Base-by-base conservation (phyloP, 495 filamentous ascomycete genomes). In the Trypethelium eluteriae region DNA sequence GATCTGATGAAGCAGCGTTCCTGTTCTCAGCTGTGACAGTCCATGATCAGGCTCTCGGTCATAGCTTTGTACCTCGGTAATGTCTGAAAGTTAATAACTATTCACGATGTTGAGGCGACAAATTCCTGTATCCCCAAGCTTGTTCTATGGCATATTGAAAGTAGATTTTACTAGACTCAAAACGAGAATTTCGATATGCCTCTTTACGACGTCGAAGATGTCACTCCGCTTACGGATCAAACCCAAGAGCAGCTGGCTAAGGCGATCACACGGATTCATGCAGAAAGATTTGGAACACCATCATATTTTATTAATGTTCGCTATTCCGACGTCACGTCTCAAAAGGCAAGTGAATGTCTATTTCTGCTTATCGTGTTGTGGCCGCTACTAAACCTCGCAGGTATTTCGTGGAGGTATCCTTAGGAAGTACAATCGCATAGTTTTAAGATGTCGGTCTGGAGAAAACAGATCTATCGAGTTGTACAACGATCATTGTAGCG, bases 161-260 rank as follows among this genome's bases (percentile, higher is more conserved):
- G 25, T 25, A 25, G 25, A n/a, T 9, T 18, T 32, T 36, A 36
- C 10, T 32, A 59, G 14, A 59, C 32, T 6, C 5, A 11, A 59
- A 3, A 14, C 53, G 11, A 18, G 5, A 35, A 6, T 35, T 18
- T 4, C 3, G 14, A 34, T 14, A 59, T 79, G 76, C 76, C 76
- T 39, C 67, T 76, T 6, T 79, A 78, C 66, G 74, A 78, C 65
- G 66, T 79, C 38, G 71, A 77, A 64, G 69, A 79, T 61, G 64
- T 72, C 38, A 71, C 64, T 36, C 72, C 74, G 0, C 68, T 79
- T 2, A 67, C 68, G 36, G 41, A 62, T 1, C 38, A 68, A 25
- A 70, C 75, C 50, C 74, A 76, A 65, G 72, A 75, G 39, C 62
- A 67, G 2, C 68, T 78, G 38, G 75, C 77, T 18, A 56, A 66